Evolutionary conservation across 192 early-diverging fungal genomes (phyloP).

Genomic region (Diversispora epigaea): DNA sequence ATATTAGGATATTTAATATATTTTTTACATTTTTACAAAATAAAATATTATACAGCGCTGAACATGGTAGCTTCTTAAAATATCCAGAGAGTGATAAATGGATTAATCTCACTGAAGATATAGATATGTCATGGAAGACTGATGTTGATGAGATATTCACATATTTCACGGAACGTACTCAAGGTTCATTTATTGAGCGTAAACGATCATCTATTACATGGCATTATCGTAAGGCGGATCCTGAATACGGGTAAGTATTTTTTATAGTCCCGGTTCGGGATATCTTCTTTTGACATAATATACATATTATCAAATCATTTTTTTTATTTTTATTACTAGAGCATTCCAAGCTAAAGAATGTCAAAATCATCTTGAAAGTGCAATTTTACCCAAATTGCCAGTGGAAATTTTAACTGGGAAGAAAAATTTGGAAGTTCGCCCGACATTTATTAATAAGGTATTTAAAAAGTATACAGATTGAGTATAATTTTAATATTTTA

Average conservation of each 20-base stretch:
- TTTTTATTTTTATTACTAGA: conserved; percentile 31
- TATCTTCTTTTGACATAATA: background rate
- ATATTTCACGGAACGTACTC: conserved; percentile 94
- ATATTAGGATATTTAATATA: too few relatives aligned
- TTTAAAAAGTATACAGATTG: background rate
- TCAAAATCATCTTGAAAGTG: conserved; percentile 91
- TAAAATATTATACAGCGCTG: conserved; percentile 58
- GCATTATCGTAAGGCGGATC: conserved; percentile 96
- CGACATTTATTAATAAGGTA: conserved; percentile 87
- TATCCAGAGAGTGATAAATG: conserved; percentile 73
- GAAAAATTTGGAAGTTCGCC: conserved; percentile 94
- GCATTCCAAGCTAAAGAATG: conserved; percentile 97
- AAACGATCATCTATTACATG: conserved; percentile 93
- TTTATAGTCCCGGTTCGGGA: background rate
- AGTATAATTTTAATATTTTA: too few relatives aligned
- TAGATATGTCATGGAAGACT: conserved; percentile 91
- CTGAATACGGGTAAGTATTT: conserved; percentile 72
- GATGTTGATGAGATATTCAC: conserved; percentile 92
- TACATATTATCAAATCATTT: background rate
- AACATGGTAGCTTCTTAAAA: conserved; percentile 94
- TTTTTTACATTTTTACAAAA: too few relatives aligned
- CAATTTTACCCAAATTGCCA: conserved; percentile 88
- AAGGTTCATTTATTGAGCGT: conserved; percentile 87
- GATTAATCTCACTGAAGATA: conserved; percentile 68
- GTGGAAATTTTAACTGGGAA: conserved; percentile 95